Conservation (phyloP, 257 asterid species). For the Solanum pinnatisectum region DNA sequence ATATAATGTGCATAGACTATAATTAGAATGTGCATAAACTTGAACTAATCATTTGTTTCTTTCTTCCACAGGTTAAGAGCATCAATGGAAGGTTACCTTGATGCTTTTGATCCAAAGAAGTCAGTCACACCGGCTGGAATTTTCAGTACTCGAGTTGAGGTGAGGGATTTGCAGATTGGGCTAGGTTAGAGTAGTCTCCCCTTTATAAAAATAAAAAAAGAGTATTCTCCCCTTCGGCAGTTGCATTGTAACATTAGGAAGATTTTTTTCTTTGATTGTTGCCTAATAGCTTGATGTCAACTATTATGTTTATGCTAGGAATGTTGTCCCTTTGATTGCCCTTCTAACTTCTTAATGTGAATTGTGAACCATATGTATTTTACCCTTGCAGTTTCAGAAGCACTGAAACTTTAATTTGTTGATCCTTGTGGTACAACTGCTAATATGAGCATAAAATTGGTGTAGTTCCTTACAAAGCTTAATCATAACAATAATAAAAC, state of each 20-base stretch:
- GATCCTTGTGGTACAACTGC: not conserved
- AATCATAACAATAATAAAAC: not conserved
- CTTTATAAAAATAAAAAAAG: not conserved
- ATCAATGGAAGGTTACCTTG: constrained; percentile 76
- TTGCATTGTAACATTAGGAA: not conserved
- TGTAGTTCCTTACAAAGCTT: not conserved
- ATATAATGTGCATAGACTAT: not conserved
- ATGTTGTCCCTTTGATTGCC: not conserved
- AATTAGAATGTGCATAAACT: not conserved
- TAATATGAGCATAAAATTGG: not conserved
- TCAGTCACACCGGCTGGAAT: constrained; percentile 74
- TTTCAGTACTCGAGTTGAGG: constrained; percentile 74
- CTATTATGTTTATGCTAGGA: not conserved
- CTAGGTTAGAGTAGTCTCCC: not conserved
- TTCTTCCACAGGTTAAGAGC: constrained; percentile 61
- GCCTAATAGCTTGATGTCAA: not conserved
- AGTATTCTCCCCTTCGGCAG: not conserved
- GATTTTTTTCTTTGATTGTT: not conserved
- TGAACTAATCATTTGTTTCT: constrained; percentile 10
- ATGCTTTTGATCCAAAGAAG: constrained; percentile 63
- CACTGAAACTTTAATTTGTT: not conserved
- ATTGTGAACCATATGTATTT: not conserved
- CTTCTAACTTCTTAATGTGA: not conserved
- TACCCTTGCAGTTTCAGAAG: not conserved
- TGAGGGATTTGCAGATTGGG: constrained; percentile 13